A percentile compares a stretch with the other conserved stretches of the same genome.
phyloP scores from a whole-genome alignment of 2,329 filamentous ascomycete genomes.

The Neofusicoccum sp. region DNA sequence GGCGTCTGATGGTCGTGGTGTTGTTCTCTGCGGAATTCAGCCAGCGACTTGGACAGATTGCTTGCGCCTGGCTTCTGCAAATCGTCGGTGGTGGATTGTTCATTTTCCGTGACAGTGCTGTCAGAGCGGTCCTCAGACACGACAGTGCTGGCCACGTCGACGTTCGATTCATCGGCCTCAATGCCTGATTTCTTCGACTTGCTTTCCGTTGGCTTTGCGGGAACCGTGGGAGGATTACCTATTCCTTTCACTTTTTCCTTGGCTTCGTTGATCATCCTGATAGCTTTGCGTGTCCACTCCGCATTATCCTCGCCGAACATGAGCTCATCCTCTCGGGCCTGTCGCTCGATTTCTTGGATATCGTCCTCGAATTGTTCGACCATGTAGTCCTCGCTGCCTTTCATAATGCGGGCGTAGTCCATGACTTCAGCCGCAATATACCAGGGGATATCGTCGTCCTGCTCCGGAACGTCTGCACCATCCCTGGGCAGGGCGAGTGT shows the following conservation, averaged over 20 bases:
- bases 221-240: slow-evolving; percentile 62
- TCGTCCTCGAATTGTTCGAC: slow-evolving; percentile 76
- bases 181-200: slow-evolving; percentile 49
- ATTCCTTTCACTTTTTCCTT: slow-evolving; percentile 75
- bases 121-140: neutral
- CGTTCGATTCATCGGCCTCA: neutral
- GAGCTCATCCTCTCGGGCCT: slow-evolving; percentile 86
- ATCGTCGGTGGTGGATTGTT: neutral
- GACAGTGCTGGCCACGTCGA: neutral
- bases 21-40: slow-evolving; percentile 29
- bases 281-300: slow-evolving; percentile 86
- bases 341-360: slow-evolving; percentile 70
- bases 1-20: slow-evolving; percentile 48
- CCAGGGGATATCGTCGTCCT: slow-evolving; percentile 84
- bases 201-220: slow-evolving; percentile 54
- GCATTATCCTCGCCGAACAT: slow-evolving; percentile 86
- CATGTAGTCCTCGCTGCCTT: slow-evolving; percentile 90
- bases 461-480: slow-evolving; percentile 68
- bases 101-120: neutral
- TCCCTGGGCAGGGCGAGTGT: slow-evolving; percentile 88
- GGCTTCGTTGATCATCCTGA: slow-evolving; percentile 70
- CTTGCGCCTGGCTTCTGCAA: neutral
- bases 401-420: slow-evolving; percentile 95
- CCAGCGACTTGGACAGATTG: slow-evolving; percentile 19
- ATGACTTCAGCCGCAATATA: slow-evolving; percentile 91